Base-by-base conservation (phyloP, 2,329 filamentous ascomycete genomes). In the Ophiobolus disseminans region DNA sequence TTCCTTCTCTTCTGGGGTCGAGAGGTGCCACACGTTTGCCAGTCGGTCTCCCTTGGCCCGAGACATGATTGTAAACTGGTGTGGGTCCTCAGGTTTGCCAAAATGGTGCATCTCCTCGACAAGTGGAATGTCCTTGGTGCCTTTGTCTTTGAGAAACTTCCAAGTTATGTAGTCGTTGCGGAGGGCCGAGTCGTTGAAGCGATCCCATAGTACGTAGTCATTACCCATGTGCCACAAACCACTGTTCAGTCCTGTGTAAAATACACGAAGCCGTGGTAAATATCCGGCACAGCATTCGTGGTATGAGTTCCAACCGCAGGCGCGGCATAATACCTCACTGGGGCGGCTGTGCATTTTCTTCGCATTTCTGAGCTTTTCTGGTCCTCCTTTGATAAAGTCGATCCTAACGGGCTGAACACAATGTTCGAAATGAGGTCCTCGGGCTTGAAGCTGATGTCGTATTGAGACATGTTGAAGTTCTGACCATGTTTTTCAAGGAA, bases 151-250 rank as follows among this genome's bases (percentile, higher is more conserved):
- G 7, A 51, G 26, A 34, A 51, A 51, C 17, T 47, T 23, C 16
- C 43, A 30, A 3, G 38, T 43, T 26, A 47, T 42, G 19, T 41
- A 51, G 14, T 51, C 48, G 26, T 51, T 47, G 3, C 43, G 31
- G 9, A 13, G 35, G n/a, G n/a, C n/a, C 26, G 20, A 10, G 14
- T 32, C 25, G 25, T 35, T 40, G 14, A 13, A 8, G 35, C 48
- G 48, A 17, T 51, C 48, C 48, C 42, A 51, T 17, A 51, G 4
- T 19, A 51, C 9, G 30, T 35, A 51, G 20, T 51, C 48, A 16
- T 38, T 37, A 11, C 48, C 48, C 9, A 51, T 20, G 13, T 8
- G 5, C 48, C 42, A 51, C 3, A 51, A 20, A n/a, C 38, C 48
- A 19, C 9, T 20, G 19, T 30, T 36, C 3, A 2, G 2, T 9